Conservation (phyloP, 768 basidiomycete species). For the Serendipita vermifera region DNA sequence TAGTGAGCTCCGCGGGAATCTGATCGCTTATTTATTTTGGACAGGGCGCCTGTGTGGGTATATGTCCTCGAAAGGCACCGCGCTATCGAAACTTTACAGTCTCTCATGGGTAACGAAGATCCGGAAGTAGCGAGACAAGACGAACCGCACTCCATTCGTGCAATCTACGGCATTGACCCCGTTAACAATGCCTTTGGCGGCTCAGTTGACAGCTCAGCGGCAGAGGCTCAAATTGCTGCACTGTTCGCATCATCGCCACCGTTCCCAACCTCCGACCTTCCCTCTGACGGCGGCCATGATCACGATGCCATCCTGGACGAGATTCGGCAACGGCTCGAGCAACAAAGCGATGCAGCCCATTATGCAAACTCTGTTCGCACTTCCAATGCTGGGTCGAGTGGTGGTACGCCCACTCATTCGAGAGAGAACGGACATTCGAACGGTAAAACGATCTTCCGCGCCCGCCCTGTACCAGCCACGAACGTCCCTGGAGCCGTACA, state of each 20-base stretch:
- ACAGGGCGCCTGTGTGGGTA: constrained; percentile 79
- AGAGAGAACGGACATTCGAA: constrained; percentile 12
- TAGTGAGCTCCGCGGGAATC: neutral
- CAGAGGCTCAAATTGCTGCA: constrained; percentile 64
- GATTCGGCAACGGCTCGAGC: neutral
- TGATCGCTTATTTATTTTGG: constrained; percentile 4
- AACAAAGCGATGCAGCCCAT: neutral
- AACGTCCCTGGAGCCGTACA: constrained; percentile 22
- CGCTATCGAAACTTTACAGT: constrained; percentile 67
- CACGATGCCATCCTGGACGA: constrained; percentile 15
- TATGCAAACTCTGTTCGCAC: neutral
- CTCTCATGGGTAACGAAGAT: constrained; percentile 60
- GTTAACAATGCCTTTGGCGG: constrained; percentile 61
- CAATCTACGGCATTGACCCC: constrained; percentile 44
- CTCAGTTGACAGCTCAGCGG: constrained; percentile 49
- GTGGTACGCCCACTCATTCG: neutral
- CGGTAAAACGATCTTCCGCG: constrained; percentile 45
- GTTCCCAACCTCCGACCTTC: constrained; percentile 55
- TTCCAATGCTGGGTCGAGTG: neutral
- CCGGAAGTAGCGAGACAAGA: constrained; percentile 41
- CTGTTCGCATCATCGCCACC: constrained; percentile 76
- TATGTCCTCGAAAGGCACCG: constrained; percentile 75
- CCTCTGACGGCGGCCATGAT: constrained; percentile 25
- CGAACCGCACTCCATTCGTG: constrained; percentile 55
- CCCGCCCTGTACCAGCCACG: constrained; percentile 53